Percentiles rank a stretch among this genome's conserved stretches.
Evolutionary conservation across 805 yeast genomes (phyloP).

Genomic region (Suhomyces xylopsoci): DNA sequence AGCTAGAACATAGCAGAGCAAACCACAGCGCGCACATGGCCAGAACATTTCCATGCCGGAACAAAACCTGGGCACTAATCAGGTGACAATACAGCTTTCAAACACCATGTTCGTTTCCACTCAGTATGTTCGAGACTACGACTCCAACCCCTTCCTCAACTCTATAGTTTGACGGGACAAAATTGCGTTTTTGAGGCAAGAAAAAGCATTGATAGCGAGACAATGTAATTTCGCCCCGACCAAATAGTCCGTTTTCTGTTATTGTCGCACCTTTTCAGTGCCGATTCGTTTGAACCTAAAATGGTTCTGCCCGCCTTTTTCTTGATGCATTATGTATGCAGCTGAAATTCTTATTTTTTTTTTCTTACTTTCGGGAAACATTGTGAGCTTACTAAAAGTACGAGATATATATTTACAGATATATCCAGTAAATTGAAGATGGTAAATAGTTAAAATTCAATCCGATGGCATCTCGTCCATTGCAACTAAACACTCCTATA

Average conservation of each 20-base stretch:
- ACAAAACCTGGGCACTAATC: background rate
- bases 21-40: background rate
- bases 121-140: background rate
- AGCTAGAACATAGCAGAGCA: background rate
- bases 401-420: background rate
- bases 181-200: background rate
- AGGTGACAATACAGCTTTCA: background rate
- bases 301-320: conserved; percentile 1
- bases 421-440: background rate
- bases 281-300: conserved; percentile 1
- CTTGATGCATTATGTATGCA: background rate
- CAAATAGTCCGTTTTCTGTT: background rate
- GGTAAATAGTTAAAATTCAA: background rate
- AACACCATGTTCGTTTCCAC: background rate
- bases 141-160: background rate
- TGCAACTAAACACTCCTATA: conserved; percentile 1
- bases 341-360: conserved; percentile 1
- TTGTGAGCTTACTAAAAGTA: background rate
- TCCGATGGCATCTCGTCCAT: conserved; percentile 2
- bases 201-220: background rate
- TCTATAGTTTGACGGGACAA: background rate
- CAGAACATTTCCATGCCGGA: background rate
- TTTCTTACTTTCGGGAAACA: background rate
- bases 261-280: background rate
- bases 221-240: background rate